Base-by-base conservation (phyloP, 2,329 filamentous ascomycete species). In the Cladosporium velox region DNA sequence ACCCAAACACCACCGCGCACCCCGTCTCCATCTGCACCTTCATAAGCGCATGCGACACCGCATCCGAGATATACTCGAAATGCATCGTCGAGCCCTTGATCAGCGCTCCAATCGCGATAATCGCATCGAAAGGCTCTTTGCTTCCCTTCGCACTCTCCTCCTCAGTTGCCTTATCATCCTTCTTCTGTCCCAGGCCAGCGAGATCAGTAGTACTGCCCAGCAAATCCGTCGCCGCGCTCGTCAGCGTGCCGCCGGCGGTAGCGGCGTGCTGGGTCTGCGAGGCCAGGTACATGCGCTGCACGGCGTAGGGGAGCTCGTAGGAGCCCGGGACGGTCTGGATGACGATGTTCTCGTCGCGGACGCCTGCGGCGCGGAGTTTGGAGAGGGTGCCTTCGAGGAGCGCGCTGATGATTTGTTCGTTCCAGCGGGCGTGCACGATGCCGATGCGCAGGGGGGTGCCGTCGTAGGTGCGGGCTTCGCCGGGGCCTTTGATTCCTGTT, bases 71-170 rank as follows among this genome's bases (percentile, higher is more conserved):
- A 82, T 99, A 98, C 81, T 99, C 95, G 76, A 99, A 99, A 81
- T 99, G 95, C 93, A 97, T 97, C 7, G 95, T 98, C 81, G 96
- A 91, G 78, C 95, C 95, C 84, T 99, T 99, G 82, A 99, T 97
- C 68, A 99, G 87, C 65, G 97, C 93, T 65, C 95, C 95, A 72
- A 99, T 91, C 63, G 95, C 93, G 71, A 99, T 93, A 70, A 99
- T 88, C 69, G 95, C 95, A 77, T 98, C 94, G 74, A 98, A 98
- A 24, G 92, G 87, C 59, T 65, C 83, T 81, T 66, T 85, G 47
- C 73, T 77, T 35, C 58, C 79, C 73, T 65, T 80, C 70, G 82
- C 76, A 15, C 67, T 21, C 26, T 47, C 26, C 57, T 57, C 24
- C 66, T 49, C 28, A 6, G 28, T 6, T 4, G 28, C 28, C 28